Evolutionary conservation across 208 protist genomes (phyloP), one percentile per base, ranked within the genome.

Genomic region (Trypanosoma rangeli): DNA sequence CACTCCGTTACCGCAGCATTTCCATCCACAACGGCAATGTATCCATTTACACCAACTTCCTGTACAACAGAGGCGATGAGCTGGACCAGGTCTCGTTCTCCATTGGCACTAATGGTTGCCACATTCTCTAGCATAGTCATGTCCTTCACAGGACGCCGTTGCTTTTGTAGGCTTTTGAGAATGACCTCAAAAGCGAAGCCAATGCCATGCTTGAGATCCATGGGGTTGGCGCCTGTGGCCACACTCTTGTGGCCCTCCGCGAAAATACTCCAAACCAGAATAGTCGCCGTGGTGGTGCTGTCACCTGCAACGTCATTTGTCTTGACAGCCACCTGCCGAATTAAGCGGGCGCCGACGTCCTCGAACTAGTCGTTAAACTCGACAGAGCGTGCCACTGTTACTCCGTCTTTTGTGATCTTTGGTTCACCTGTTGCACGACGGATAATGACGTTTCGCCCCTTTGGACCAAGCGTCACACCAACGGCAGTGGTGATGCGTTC

Each of bases 371-470:
- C 95, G 70, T 94, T 82, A 65, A 99, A 99, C 67, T 99, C 98
- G 78, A 99, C 98, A 52, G 92, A 89, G 74, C 99, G 99, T 24
- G 99, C 99, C 8, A 99, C 99, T n/a, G 99, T 99, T n/a, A 99
- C 99, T 86, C 99, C 99, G 76, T 99, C 99, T 87, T 99, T 99
- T 37, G 99, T 99, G 80, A 99, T 99, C 82, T 99, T 99, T 55
- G 99, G 99, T 48, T 97, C 77, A 35, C 98, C 98, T 74, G 97
- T 98, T 31, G 84, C 63, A 77, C 99, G 98, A 35, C 99, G 98
- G 57, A 99, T 96, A 28, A 99, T 94, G 8, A 99, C 98, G 73
- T 99, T 99, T 57, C 98, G 85, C 35, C 98, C 98, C 85, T 99
- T 99, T 59, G 99, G 99, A 20, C 99, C 99, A 3, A 99, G 90